Percentiles rank a stretch among this genome's conserved stretches.
Conservation (phyloP, 164 flowering plant genomes). For the Sextonia rubra region DNA sequence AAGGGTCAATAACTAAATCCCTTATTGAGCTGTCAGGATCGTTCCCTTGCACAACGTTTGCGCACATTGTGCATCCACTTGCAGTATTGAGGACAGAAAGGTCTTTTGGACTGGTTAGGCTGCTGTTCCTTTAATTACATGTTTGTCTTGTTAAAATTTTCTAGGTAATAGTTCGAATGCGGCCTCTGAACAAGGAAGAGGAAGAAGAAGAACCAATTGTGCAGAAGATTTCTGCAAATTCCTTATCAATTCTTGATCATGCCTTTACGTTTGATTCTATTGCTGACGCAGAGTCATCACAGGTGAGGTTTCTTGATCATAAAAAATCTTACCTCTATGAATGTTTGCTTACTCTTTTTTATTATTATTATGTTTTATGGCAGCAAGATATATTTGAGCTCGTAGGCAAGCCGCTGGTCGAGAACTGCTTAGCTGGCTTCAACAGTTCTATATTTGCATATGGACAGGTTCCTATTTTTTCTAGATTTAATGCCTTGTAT, state of each 20-base stretch:
- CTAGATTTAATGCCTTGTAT: background rate
- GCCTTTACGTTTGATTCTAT: constrained; percentile 80
- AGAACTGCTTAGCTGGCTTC: constrained; percentile 91
- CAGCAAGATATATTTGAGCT: constrained; percentile 84
- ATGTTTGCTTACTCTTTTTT: background rate
- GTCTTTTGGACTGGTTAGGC: background rate
- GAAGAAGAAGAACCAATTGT: constrained; percentile 65
- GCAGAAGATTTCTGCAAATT: constrained; percentile 55
- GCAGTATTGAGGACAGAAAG: background rate
- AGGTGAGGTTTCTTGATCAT: constrained; percentile 34
- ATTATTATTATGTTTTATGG: constrained; percentile 7
- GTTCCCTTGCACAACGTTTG: background rate
- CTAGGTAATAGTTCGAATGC: constrained; percentile 81
- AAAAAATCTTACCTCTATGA: background rate
- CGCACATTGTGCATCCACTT: background rate
- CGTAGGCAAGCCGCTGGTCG: constrained; percentile 86
- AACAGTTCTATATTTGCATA: constrained; percentile 98
- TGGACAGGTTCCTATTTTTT: constrained; percentile 65
- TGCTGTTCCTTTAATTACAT: constrained; percentile 1
- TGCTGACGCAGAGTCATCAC: constrained; percentile 61
- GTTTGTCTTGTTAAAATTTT: background rate
- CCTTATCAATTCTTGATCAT: constrained; percentile 68
- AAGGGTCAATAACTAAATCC: background rate
- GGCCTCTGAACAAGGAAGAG: constrained; percentile 65
- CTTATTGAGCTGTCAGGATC: background rate